Base-by-base conservation (phyloP, 352 stramenopile genomes). In the Thalassiosira mediterranea region DNA sequence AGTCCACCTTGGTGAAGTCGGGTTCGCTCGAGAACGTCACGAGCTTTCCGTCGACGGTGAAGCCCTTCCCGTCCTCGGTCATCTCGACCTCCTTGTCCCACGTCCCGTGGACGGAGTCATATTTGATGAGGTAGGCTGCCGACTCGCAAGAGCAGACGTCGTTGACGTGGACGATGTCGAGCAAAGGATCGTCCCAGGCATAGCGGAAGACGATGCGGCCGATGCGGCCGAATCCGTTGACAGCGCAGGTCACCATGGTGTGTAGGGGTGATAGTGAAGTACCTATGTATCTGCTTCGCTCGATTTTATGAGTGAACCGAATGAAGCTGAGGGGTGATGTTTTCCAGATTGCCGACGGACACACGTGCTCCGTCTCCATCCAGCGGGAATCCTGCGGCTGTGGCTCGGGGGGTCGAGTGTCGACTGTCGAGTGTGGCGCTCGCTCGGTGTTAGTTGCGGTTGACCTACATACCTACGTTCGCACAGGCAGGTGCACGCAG, bases 221-320 rank as follows among this genome's bases (percentile, higher is more conserved):
- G 42, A 95, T 95, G 17, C 90, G 82, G 17, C 88, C 88, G 65
- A 95, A 93, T 58, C 88, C 90, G 63, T 95, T 95, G 42, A 94
- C 72, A 32, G 81, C 83, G 51, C 80, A 88, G 48, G 82, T 87
- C 21, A 91, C 80, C 68, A 86, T 85, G 8, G 38, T 77, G 29
- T 25, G n/a, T 19, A 21, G 15, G 15, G 31, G 17, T 4, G 17
- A 10, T n/a, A 53, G 5, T 53, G 44, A 4, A n/a, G n/a, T n/a
- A n/a, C n/a, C n/a, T n/a, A n/a, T n/a, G n/a, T n/a, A n/a, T n/a
- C n/a, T n/a, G n/a, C n/a, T n/a, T n/a, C n/a, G n/a, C n/a, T n/a
- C n/a, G n/a, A n/a, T n/a, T n/a, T n/a, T n/a, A n/a, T n/a, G n/a
- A n/a, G n/a, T n/a, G n/a, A n/a, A n/a, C n/a, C n/a, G n/a, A n/a